Evolutionary conservation across 169 alveolate genomes (phyloP), one percentile per base, ranked within the genome.

Genomic region (Eimeria acervulina): DNA sequence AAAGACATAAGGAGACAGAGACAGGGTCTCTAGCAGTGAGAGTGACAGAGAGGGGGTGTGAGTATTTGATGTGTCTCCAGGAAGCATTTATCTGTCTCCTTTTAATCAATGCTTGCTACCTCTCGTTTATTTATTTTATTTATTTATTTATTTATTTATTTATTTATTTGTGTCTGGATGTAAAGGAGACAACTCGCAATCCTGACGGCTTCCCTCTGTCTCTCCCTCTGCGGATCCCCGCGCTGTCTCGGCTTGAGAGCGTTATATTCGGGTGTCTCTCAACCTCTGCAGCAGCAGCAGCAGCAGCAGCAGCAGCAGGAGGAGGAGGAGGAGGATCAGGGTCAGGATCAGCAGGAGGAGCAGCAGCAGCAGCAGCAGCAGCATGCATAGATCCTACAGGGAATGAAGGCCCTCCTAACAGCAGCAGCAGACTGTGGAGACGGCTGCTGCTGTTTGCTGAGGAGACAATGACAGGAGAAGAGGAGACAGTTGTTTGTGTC

Each of bases 201-300:
- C 88, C 88, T 31, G 88, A 78, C 61, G 88, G 88, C 55, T 78
- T 78, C 38, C 88, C 88, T 6, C 88, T 78, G 55, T 13, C 88
- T 42, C 63, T 61, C 10, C 61, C 88, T 78, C 28, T 78, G 26
- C 5, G 88, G 28, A 28, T 21, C 38, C 88, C 88, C 42, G 5
- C 55, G 31, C 63, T 40, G 19, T 78, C 88, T 36, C 55, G 88
- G 2, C 42, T 78, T 6, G 88, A 78, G 19, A 28, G 15, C 23
- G 28, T 52, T 10, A 10, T 78, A 3, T 40, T 31, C 63, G 88
- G 88, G 28, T 78, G 88, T 78, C 76, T 28, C 76, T 28, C 40
- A 6, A 66, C 76, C 36, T 23, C 76, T 8, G 28, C 76, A 23
- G 36, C 76, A 28, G 40, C 36, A 66, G 83, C 83, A 72, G 83